Base-by-base conservation (phyloP, 2,329 filamentous ascomycete species). In the Metarhizium humberi region DNA sequence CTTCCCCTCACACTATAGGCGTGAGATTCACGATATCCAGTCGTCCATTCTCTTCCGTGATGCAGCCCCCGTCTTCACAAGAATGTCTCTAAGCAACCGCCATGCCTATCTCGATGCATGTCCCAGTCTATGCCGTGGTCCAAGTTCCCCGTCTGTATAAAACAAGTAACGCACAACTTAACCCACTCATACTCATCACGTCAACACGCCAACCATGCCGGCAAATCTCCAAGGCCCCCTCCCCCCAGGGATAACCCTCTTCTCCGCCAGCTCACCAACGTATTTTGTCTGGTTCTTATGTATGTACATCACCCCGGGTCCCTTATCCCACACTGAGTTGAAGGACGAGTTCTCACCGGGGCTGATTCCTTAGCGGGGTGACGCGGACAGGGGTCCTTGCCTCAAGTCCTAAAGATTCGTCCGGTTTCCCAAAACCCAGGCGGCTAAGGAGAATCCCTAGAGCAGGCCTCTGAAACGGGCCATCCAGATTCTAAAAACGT, bases 391-490 rank as follows among this genome's bases (percentile, higher is more conserved):
- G 51, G 51, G 4, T 13, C 45, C 45, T 30, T 48, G 45, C 45
- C 8, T 29, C 10, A 29, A 40, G 38, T 40, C 20, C 14, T 48
- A 25, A 29, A 30, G 45, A 10, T 30, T 48, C 25, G 52, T 48
- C 18, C 32, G n/a, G 30, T 46, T 20, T 48, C 20, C 13, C 6
- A 46, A 20, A 42, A 6, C 14, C 11, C 25, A 14, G 45, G 8
- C 20, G 4, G 13, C 45, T 16, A 16, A 48, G 25, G 25, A 8
- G 10, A 30, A 30, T 6, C 40, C 14, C n/a, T 48, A 13, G 29
- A 36, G 18, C 18, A 18, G 43, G 20, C 45, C 52, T 53, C 43
- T 49, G 52, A 53, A 53, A 53, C 52, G 43, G 52, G 52, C 52
- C 52, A 53, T 49, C 32, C 36, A 46, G 30, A 38, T 47, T 49